Evolutionary conservation across 208 protist genomes (phyloP), one percentile per base, ranked within the genome.

Genomic region (Leptomonas seymouri): DNA sequence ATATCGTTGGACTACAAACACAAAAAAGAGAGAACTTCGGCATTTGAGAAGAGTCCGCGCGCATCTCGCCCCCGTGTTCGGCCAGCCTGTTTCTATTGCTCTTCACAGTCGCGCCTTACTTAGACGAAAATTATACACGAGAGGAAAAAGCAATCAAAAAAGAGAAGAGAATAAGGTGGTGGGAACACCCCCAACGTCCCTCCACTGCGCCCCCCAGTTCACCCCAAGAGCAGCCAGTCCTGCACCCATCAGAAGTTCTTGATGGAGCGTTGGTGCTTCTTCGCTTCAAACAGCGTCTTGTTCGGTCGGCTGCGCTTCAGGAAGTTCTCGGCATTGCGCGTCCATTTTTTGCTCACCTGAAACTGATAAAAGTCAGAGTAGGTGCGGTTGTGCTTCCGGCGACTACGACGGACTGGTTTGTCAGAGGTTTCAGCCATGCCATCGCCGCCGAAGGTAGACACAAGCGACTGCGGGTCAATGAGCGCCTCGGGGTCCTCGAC

Each of bases 361-460:
- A 92, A 96, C 67, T 96, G 88, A 56, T 96, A 96, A 53, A 96
- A 96, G 54, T 94, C 89, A 0, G 83, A 85, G 58, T 79, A 88
- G 46, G 85, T 86, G 41, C 66, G 65, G n/a, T 71, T 78, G 41
- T 75, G 82, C 14, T 50, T 65, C 8, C 74, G 80, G 49, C 74
- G 73, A 21, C 58, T 76, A 49, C 80, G 78, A 25, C 86, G 87
- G 79, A 90, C 84, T 20, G 91, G 91, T 63, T 80, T 82, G 57
- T 93, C 86, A 0, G 76, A 74, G 7, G 51, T 67, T 15, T 86
- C 74, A n/a, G 73, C 69, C 46, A 82, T 78, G 30, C 77, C 82
- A 34, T 90, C 84, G 7, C 81, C 88, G 21, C 86, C 79, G 61
- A 94, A 96, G 7, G 86, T 90, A 0, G 91, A 94, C 12, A 72